Evolutionary conservation across 176 grass and related monocot genomes (phyloP).

Genomic region (Alopecurus myosuroides): DNA sequence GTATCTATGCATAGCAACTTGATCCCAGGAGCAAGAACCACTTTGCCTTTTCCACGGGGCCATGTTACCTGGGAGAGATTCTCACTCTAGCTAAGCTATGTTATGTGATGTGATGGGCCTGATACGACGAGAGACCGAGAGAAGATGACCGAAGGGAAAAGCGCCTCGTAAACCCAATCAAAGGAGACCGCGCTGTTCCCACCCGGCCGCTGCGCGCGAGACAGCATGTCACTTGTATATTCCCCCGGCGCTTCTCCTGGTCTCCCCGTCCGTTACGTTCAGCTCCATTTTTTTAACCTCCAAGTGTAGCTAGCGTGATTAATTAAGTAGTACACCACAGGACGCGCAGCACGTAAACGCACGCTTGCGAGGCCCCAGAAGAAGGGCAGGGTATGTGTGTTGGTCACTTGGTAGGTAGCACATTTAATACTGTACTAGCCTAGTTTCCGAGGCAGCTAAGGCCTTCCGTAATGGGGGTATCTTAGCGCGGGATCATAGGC

Average conservation of each 20-base stretch:
- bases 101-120: background rate
- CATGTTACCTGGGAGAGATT: conserved; percentile 11
- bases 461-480: too few species aligned
- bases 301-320: too few species aligned
- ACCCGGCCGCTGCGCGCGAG: conserved; percentile 13
- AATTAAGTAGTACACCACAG: background rate
- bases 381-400: conserved; percentile 31
- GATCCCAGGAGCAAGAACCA: background rate
- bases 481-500: too few species aligned
- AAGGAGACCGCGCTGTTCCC: conserved; percentile 48
- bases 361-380: background rate
- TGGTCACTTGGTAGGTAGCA: conserved; percentile 20
- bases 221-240: conserved; percentile 43
- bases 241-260: conserved; percentile 35
- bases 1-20: background rate
- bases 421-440: background rate
- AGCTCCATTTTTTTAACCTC: background rate
- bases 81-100: background rate
- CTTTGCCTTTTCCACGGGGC: background rate
- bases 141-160: conserved; percentile 22
- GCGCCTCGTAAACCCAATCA: conserved; percentile 41
- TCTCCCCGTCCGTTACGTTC: conserved; percentile 22
- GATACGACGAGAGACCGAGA: conserved; percentile 12
- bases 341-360: background rate
- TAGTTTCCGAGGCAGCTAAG: conserved; percentile 5